phyloP scores from a whole-genome alignment of 2,329 filamentous ascomycete species.

The Aspergillus melleus region DNA sequence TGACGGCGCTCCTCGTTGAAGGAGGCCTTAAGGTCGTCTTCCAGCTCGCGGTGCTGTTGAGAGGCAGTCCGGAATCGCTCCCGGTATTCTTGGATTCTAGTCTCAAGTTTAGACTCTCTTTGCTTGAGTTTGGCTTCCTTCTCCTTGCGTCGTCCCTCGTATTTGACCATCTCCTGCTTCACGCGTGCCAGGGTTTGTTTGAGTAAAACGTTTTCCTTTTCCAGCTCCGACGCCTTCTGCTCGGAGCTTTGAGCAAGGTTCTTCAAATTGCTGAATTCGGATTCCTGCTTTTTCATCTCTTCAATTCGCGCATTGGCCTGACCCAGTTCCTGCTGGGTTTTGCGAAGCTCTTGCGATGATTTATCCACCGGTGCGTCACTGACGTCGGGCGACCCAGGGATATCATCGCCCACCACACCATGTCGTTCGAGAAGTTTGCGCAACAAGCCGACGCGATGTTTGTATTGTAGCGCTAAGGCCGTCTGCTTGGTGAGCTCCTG shows the following conservation, averaged over 20 bases:
- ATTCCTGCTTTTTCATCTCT: slow-evolving; percentile 31
- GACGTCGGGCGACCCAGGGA: slow-evolving; percentile 21
- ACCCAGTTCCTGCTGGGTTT: slow-evolving; percentile 35
- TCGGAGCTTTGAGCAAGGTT: slow-evolving; percentile 40
- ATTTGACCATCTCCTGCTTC: slow-evolving; percentile 44
- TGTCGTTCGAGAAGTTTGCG: slow-evolving; percentile 41
- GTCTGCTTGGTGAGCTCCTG: slow-evolving; percentile 46
- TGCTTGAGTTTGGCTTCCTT: slow-evolving; percentile 44
- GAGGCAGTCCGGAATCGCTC: slow-evolving; percentile 36
- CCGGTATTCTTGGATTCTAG: slow-evolving; percentile 42
- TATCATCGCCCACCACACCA: slow-evolving; percentile 34
- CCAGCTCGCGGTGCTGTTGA: slow-evolving; percentile 38
- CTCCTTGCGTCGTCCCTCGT: slow-evolving; percentile 44
- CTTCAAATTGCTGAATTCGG: slow-evolving; percentile 37
- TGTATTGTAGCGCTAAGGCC: slow-evolving; percentile 45
- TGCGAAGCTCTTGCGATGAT: slow-evolving; percentile 28
- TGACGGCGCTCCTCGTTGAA: slow-evolving; percentile 39
- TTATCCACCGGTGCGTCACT: slow-evolving; percentile 17
- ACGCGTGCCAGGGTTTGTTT: slow-evolving; percentile 42
- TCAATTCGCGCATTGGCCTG: slow-evolving; percentile 37
- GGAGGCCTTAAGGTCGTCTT: slow-evolving; percentile 33
- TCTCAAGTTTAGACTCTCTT: slow-evolving; percentile 40
- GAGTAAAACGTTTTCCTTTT: slow-evolving; percentile 42
- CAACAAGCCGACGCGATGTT: slow-evolving; percentile 41
- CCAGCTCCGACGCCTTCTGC: slow-evolving; percentile 40